Evolutionary conservation across 768 basidiomycete genomes (phyloP).

Genomic region (Mycena sanguinolenta): DNA sequence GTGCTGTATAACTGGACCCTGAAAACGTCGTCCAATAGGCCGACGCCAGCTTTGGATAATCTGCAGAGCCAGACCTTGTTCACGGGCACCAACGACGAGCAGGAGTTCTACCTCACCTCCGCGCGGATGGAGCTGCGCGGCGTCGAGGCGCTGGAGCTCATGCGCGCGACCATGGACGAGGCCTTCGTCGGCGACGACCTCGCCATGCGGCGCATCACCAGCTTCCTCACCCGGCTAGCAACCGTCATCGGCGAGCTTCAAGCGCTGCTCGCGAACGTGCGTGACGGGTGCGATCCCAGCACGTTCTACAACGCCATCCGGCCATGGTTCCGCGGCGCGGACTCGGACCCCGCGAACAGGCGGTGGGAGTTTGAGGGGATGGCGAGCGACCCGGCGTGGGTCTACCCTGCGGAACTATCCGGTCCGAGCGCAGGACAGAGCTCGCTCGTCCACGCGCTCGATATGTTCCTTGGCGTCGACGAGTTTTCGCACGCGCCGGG

Average conservation of each 20-base stretch:
- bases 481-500: conserved; percentile 53
- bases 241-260: conserved; percentile 75
- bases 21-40: conserved; percentile 47
- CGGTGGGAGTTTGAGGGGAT: conserved; percentile 75
- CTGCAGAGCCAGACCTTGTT: conserved; percentile 78
- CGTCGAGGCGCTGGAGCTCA: conserved; percentile 85
- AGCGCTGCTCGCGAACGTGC: conserved; percentile 71
- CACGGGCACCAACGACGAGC: conserved; percentile 84
- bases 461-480: conserved; percentile 79
- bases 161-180: conserved; percentile 90
- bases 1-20: conserved; percentile 89
- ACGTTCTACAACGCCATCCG: conserved; percentile 80
- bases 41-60: conserved; percentile 64
- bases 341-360: conserved; percentile 59
- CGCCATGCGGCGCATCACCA: conserved; percentile 71
- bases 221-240: conserved; percentile 75
- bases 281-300: conserved; percentile 78
- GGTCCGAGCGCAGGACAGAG: conserved; percentile 91
- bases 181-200: conserved; percentile 82
- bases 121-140: conserved; percentile 90
- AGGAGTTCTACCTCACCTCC: conserved; percentile 89
- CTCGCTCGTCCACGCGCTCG: conserved; percentile 79
- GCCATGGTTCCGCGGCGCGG: conserved; percentile 86
- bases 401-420: conserved; percentile 67
- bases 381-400: conserved; percentile 58